phyloP scores from a whole-genome alignment of 2,329 filamentous ascomycete species.

The Talaromyces sp. region DNA sequence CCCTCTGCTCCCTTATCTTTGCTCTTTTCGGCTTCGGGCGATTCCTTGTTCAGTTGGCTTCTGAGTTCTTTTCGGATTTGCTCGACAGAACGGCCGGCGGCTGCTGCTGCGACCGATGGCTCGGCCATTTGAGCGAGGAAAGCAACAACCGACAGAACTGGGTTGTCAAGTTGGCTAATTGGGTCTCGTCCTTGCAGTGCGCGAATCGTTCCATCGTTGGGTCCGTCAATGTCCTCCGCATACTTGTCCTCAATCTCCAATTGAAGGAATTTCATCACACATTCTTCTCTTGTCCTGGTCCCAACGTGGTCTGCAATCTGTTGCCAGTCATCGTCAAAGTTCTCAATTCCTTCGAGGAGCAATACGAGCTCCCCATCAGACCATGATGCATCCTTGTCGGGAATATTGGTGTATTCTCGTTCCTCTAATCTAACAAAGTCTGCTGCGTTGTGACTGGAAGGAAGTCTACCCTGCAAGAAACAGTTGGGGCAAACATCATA shows the following conservation, averaged over 20 bases:
- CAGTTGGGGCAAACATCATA: conserved; percentile 91
- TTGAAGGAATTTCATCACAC: conserved; percentile 92
- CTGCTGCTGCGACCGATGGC: conserved; percentile 82
- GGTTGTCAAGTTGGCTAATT: conserved; percentile 89
- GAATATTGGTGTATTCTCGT: conserved; percentile 69
- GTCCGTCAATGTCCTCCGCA: conserved; percentile 66
- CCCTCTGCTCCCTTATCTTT: conserved; percentile 42
- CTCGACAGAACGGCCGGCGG: conserved; percentile 80
- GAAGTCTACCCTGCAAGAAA: conserved; percentile 78
- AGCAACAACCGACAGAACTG: conserved; percentile 90
- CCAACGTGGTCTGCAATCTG: conserved; percentile 88
- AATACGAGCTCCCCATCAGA: conserved; percentile 84
- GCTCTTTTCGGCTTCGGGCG: conserved; percentile 39
- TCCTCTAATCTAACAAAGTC: conserved; percentile 91
- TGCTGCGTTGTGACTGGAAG: conserved; percentile 67
- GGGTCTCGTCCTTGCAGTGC: conserved; percentile 75
- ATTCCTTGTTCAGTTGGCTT: conserved; percentile 65
- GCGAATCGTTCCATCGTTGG: conserved; percentile 61
- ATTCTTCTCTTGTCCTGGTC: conserved; percentile 88
- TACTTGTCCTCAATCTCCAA: conserved; percentile 98
- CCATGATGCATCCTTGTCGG: conserved; percentile 84
- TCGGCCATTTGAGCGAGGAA: conserved; percentile 91
- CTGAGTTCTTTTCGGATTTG: conserved; percentile 77
- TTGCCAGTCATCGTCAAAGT: conserved; percentile 94
- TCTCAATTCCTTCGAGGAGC: conserved; percentile 83